These are phyloP conservation scores for Periconia sp. DNA, from an alignment of 2,329 filamentous ascomycete species.

Conservation along the genomic window DNA sequence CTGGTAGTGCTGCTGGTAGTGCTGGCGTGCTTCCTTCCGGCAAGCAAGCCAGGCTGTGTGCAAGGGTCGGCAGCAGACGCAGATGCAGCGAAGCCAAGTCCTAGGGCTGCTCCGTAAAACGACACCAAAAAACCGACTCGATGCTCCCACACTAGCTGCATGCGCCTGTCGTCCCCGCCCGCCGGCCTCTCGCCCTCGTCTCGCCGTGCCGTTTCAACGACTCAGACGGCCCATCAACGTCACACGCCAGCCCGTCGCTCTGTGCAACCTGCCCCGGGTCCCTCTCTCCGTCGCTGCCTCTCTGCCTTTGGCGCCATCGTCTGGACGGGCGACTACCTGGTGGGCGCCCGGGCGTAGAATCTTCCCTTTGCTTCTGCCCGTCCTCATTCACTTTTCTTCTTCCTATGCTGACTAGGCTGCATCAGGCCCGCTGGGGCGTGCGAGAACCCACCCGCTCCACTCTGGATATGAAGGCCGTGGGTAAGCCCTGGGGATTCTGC, in stretches of 20 bases:
- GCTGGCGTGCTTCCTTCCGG: too few species aligned
- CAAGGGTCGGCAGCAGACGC: constrained; percentile 9
- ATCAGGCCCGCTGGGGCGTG: too few species aligned
- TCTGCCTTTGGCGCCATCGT: too few species aligned
- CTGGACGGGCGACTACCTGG: too few species aligned
- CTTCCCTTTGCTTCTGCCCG: too few species aligned
- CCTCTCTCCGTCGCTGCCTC: neutral
- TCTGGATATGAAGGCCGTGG: constrained; percentile 19
- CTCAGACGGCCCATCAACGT: neutral
- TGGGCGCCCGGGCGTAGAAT: too few species aligned
- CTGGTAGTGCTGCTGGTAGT: too few species aligned
- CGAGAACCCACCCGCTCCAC: constrained; percentile 14
- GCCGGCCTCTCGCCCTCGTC: too few species aligned
- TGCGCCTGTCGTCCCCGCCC: neutral
- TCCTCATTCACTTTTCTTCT: too few species aligned
- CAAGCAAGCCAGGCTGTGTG: neutral
- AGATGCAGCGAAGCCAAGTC: too few species aligned
- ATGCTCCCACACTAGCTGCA: constrained; percentile 4
- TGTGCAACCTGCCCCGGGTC: neutral
- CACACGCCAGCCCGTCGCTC: neutral
- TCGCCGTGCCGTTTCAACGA: constrained; percentile 1
- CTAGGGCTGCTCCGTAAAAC: neutral
- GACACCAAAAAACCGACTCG: neutral
- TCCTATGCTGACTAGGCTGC: too few species aligned
- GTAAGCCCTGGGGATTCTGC: constrained; percentile 33